Conservation (phyloP, 352 stramenopile species). For the Phytophthora pistaciae region DNA sequence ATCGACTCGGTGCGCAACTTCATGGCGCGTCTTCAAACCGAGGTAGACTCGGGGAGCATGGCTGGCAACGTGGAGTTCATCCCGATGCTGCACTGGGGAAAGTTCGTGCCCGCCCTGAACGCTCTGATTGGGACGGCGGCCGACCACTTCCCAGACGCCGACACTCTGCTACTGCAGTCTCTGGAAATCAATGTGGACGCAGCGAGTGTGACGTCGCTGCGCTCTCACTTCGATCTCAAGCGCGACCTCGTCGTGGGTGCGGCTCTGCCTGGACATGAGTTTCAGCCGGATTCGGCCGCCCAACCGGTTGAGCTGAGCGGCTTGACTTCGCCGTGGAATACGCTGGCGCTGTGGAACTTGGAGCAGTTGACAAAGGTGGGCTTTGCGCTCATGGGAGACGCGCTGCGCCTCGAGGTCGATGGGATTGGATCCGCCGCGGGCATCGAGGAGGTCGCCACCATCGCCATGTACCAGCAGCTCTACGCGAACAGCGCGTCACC, state of each 20-base stretch:
- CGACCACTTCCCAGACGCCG: conserved; percentile 55
- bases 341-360: conserved; percentile 95
- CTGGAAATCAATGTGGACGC: conserved; percentile 88
- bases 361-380: conserved; percentile 90
- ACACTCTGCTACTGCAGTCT: conserved; percentile 90
- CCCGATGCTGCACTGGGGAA: conserved; percentile 94
- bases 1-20: conserved; percentile 51
- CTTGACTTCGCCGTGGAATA: conserved; percentile 96
- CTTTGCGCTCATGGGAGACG: conserved; percentile 92
- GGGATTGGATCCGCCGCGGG: conserved; percentile 51
- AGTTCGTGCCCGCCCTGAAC: conserved; percentile 97
- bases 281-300: conserved; percentile 29
- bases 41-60: conserved; percentile 23
- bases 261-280: conserved; percentile 84
- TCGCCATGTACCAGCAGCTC: conserved; percentile 92
- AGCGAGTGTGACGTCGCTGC: conserved; percentile 64
- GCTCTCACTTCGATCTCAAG: conserved; percentile 70
- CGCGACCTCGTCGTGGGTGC: conserved; percentile 92
- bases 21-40: conserved; percentile 41
- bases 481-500: conserved; percentile 46
- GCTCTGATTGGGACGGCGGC: conserved; percentile 86
- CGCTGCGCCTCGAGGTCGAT: conserved; percentile 59
- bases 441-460: conserved; percentile 95
- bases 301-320: conserved; percentile 81
- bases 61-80: conserved; percentile 71